Evolutionary conservation across 495 filamentous ascomycete genomes (phyloP), one percentile per base, ranked within the genome.

Genomic region (Parathielavia appendiculata): DNA sequence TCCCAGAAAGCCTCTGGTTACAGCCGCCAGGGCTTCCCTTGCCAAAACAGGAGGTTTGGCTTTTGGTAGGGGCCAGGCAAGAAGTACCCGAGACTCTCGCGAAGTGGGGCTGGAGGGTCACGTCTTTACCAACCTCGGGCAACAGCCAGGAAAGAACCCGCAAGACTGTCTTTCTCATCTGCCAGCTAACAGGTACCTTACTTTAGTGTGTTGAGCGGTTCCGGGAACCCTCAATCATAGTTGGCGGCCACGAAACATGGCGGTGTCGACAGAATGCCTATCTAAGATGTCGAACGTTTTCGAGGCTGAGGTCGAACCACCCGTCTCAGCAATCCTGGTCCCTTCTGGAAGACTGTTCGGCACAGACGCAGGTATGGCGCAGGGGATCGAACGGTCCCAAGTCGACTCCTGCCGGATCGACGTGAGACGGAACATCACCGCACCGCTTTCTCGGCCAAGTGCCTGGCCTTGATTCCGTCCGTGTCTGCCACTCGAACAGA

Each of bases 221-320:
- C n/a, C n/a, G n/a, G n/a, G n/a, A n/a, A n/a, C n/a, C n/a, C n/a
- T n/a, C n/a, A n/a, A n/a, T n/a, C n/a, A 41, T 14, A 17, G 19
- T 48, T 13, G 22, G 10, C 10, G 4, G 1, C 11, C 20, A n/a
- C 5, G 47, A 47, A 13, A 47, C 23, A 23, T 2, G 35, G 35
- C n/a, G 17, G 17, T 13, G 41, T 32, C n/a, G 9, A 2, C 17
- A 12, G 40, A n/a, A n/a, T n/a, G n/a, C 9, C 20, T 19, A 17
- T 22, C 32, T 53, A 23, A 0, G 13, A 66, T 30, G 3, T 70
- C 68, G 68, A 68, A 70, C 38, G 63, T 68, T 70, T 61, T 60
- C 56, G 39, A 46, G 45, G 26, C 46, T 40, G 40, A 26, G 7
- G 59, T 70, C 67, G 68, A 68, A 68, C 66, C 61, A 70, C 51